Conservation (phyloP, 768 basidiomycete species). For the Wakefieldia striispora region DNA sequence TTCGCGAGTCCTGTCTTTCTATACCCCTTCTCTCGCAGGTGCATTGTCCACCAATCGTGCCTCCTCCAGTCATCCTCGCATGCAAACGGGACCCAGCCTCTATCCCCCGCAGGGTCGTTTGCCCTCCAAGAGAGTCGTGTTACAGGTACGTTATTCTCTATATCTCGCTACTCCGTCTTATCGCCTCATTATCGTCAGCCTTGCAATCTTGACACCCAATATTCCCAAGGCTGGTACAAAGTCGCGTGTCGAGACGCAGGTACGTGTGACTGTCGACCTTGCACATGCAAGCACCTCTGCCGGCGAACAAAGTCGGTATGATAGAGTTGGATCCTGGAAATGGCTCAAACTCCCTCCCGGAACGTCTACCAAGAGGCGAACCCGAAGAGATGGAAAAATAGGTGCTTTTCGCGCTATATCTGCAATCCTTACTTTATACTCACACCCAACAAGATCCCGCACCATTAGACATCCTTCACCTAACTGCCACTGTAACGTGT, state of each 20-base stretch:
- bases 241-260: constrained; percentile 93
- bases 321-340: constrained; percentile 87
- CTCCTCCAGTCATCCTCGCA: constrained; percentile 59
- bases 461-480: constrained; percentile 66
- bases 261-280: constrained; percentile 79
- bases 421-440: constrained; percentile 10
- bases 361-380: constrained; percentile 80
- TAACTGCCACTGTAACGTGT: constrained; percentile 74
- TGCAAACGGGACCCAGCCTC: constrained; percentile 53
- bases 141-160: constrained; percentile 54
- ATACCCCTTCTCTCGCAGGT: constrained; percentile 38
- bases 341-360: constrained; percentile 80
- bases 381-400: constrained; percentile 81
- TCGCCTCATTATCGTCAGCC: constrained; percentile 39
- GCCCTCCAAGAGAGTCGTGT: constrained; percentile 72
- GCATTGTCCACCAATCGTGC: constrained; percentile 58
- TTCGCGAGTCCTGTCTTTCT: constrained; percentile 31
- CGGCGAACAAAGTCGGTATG: constrained; percentile 62
- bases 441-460: constrained; percentile 53
- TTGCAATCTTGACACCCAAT: constrained; percentile 80
- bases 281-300: constrained; percentile 63
- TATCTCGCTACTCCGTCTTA: constrained; percentile 12
- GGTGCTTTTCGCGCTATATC: constrained; percentile 41
- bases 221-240: constrained; percentile 83
- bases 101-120: constrained; percentile 58